Conservation (phyloP, 106 monocot genomes). For the Dendrobium officinale region DNA sequence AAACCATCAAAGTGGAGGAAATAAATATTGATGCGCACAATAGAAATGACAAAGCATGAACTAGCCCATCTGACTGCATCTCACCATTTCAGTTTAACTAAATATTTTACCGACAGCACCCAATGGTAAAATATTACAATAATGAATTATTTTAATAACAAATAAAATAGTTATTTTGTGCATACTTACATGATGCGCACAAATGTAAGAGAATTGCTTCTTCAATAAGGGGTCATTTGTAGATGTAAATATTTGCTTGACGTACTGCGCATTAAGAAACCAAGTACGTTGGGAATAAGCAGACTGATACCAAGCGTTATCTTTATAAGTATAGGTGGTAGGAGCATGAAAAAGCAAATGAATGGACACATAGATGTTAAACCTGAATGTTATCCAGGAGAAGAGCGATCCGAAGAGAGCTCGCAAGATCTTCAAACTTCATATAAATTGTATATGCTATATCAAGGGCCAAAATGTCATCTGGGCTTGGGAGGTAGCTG, state of each 20-base stretch:
- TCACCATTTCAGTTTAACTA: background rate
- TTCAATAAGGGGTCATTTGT: conserved; percentile 70
- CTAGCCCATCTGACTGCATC: background rate
- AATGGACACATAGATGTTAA: background rate
- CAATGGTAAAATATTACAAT: background rate
- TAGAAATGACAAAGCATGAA: background rate
- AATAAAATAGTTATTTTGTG: background rate
- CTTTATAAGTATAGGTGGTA: background rate
- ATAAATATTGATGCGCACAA: background rate
- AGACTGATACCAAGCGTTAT: background rate
- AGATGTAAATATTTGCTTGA: conserved; percentile 72
- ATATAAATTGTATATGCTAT: conserved; percentile 84
- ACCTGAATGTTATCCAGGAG: conserved; percentile 80
- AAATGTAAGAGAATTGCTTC: conserved; percentile 92
- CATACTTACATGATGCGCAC: conserved; percentile 91
- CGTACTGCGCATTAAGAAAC: conserved; percentile 42
- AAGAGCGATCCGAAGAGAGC: conserved; percentile 82
- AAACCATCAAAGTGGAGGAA: background rate
- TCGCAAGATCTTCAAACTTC: conserved; percentile 81
- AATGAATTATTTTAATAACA: background rate
- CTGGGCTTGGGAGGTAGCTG: conserved; percentile 81
- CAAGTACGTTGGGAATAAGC: background rate
- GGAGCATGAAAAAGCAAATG: background rate
- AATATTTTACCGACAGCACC: background rate
- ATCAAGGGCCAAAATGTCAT: conserved; percentile 79